Evolutionary conservation across 768 basidiomycete genomes (phyloP), one percentile per base, ranked within the genome.

Genomic region (Termitomyces sp.): DNA sequence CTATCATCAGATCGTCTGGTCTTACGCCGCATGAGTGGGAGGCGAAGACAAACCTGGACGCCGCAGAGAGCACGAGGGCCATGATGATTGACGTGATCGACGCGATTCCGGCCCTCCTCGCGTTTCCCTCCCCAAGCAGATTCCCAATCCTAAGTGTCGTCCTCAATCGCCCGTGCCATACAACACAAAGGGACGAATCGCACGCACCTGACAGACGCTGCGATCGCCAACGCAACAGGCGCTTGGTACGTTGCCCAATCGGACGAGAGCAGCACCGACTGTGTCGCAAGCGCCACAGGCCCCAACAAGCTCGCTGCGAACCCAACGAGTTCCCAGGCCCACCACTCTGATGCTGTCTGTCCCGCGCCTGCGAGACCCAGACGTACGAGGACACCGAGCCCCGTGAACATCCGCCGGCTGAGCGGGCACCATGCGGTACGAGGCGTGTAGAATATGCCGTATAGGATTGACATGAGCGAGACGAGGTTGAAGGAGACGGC

Each of bases 311-410:
- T 79, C 4, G 82, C 82, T 6, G 77, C 80, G 2, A 84, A 74
- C 26, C 86, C 87, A 35, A 90, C 72, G 8, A 93, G 80, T 72
- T 96, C 95, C 96, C 96, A 96, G 36, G 89, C 88, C 95, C 95
- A 98, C 96, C 95, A 98, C 72, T 97, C 96, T 4, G 85, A 86
- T 1, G 91, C 92, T 4, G 84, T 88, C 70, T 94, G 93, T 0
- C 86, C 86, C 79, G 92, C 84, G 8, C 97, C 95, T 12, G 91
- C 90, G 4, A 95, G 65, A 0, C 95, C 93, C 0, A 98, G 79
- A 44, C 82, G 84, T 5, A 88, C 77, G 47, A 97, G 71, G 7
- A 89, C 72, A 0, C 87, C 84, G 23, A 94, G 79, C 57, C 79
- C 80, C 2, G 81, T 83, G 69, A 93, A 89, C 65, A 83, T 82